Evolutionary conservation across 305 asterid species (phyloP).

Genomic region (Fraxinus nigra): DNA sequence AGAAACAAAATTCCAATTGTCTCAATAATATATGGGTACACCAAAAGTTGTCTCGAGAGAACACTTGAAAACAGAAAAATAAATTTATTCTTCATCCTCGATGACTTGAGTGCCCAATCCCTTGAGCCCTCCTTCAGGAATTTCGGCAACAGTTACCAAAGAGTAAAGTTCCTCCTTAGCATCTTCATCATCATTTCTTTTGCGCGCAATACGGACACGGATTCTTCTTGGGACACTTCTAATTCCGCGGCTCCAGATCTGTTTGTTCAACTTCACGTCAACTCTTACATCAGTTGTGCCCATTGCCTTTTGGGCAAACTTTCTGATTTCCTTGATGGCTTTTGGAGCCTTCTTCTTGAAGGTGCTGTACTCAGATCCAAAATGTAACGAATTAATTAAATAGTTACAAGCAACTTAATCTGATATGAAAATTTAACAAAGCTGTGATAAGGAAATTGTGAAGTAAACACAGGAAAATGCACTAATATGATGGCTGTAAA

Average conservation of each 20-base stretch:
- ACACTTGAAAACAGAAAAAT: slow-evolving; percentile 1
- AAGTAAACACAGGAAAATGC: neutral
- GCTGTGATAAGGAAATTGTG: neutral
- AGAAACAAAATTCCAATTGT: neutral
- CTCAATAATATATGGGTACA: neutral
- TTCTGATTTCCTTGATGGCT: slow-evolving; percentile 55
- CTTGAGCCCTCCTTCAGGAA: slow-evolving; percentile 48
- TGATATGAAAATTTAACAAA: neutral
- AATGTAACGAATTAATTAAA: neutral
- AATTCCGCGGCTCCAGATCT: slow-evolving; percentile 58
- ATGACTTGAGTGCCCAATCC: slow-evolving; percentile 51
- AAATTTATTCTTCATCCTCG: slow-evolving; percentile 45
- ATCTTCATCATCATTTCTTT: slow-evolving; percentile 62
- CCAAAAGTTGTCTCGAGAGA: slow-evolving; percentile 26
- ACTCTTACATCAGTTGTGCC: slow-evolving; percentile 53
- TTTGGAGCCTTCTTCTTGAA: slow-evolving; percentile 68
- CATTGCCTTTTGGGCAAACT: slow-evolving; percentile 56
- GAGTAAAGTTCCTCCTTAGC: slow-evolving; percentile 66
- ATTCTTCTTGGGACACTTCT: slow-evolving; percentile 56
- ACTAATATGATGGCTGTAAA: neutral
- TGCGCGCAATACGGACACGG: slow-evolving; percentile 53
- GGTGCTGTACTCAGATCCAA: slow-evolving; percentile 31
- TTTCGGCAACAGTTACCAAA: slow-evolving; percentile 56
- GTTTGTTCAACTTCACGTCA: slow-evolving; percentile 55
- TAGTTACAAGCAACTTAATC: neutral